Conservation (phyloP, 768 basidiomycete species). For the Coprinopsis cinerea region DNA sequence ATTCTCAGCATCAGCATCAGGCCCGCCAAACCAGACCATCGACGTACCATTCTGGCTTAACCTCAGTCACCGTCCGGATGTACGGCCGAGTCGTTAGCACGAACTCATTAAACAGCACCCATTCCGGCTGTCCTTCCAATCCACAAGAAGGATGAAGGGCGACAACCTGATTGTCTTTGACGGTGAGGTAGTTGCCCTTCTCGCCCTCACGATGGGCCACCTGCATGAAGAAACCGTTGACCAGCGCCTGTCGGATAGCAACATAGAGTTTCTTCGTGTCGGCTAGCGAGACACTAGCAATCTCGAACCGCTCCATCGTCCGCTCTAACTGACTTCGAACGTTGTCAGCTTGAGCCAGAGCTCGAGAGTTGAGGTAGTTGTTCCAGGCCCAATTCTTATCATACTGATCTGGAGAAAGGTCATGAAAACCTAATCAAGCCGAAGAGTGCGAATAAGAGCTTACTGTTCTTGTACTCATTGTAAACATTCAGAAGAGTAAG, state of each 20-base stretch:
- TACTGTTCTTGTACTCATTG: constrained; percentile 85
- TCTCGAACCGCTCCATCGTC: constrained; percentile 86
- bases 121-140: constrained; percentile 77
- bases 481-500: constrained; percentile 92
- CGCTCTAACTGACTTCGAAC: constrained; percentile 85
- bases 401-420: constrained; percentile 45
- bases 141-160: constrained; percentile 79
- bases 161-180: constrained; percentile 92
- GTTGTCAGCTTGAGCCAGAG: constrained; percentile 88
- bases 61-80: constrained; percentile 88
- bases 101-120: constrained; percentile 83
- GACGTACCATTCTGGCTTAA: constrained; percentile 76
- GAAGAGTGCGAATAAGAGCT: constrained; percentile 17
- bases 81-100: constrained; percentile 85
- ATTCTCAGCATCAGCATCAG: constrained; percentile 3
- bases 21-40: not conserved
- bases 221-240: constrained; percentile 98
- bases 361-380: constrained; percentile 79
- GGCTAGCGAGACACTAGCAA: constrained; percentile 62
- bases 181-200: constrained; percentile 80
- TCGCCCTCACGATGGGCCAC: constrained; percentile 93
- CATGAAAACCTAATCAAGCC: not conserved
- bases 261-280: constrained; percentile 68
- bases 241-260: constrained; percentile 77
- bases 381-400: constrained; percentile 90